Evolutionary conservation across 495 filamentous ascomycete genomes (phyloP), one percentile per base, ranked within the genome.

Genomic region (Chaetomidium leptoderma): DNA sequence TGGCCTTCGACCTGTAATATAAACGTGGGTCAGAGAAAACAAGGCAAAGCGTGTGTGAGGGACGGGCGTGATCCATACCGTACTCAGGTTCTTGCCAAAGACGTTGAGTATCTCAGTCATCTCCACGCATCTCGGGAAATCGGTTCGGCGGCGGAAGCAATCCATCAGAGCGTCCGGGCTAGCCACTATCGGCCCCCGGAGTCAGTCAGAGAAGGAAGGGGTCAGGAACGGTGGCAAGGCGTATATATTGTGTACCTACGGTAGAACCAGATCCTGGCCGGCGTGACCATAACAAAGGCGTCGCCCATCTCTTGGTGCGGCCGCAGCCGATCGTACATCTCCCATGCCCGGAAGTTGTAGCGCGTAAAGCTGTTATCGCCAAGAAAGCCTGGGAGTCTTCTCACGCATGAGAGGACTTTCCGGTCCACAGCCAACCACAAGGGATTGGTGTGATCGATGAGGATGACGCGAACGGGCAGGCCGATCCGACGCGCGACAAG

Each of bases 81-180:
- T 70, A 65, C 61, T 45, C 42, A 82, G 54, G 61, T 75, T 80
- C 9, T 70, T 71, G 5, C 79, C 77, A 58, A 78, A 82, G 5
- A 80, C 56, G 24, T 74, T 66, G 21, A 81, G 59, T 4, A 72
- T 58, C 19, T 67, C 59, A 26, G 21, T 45, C 10, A 45, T 45
- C 24, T 26, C 42, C 0, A 45, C 21, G 9, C 42, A 45, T 11
- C 23, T 26, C 11, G 39, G 39, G 16, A 24, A 45, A 45, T 24
- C 24, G n/a, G 17, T 10, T 21, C 39, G 39, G 10, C 35, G 35
- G 13, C 35, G 35, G 35, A 37, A 37, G 35, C 35, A 37, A 16
- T 16, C 35, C 35, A 37, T 43, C 17, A 43, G 17, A 43, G 35
- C 35, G 35, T 37, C 35, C 35, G 35, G 35, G 4, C 13, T 16